A percentile compares a stretch with the other conserved stretches of the same genome.
These are phyloP conservation scores for Colletotrichum cereale DNA, from an alignment of 2,329 filamentous ascomycete species.

Conservation along the genomic window DNA sequence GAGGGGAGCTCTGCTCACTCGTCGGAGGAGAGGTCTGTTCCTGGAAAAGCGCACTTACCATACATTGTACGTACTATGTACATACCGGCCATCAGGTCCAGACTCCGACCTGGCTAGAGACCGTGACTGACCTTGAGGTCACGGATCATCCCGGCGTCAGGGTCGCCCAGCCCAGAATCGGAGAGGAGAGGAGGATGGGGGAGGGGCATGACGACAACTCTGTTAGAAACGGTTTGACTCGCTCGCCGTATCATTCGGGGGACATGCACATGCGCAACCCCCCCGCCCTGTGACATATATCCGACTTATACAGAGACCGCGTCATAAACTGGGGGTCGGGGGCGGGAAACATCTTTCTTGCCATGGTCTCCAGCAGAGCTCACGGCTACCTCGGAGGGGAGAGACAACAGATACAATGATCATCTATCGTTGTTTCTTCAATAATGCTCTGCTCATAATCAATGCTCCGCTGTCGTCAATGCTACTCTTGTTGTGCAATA, in stretches of 20 bases:
- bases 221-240: conserved; percentile 26
- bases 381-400: background rate
- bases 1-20: too few species aligned
- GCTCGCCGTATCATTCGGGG: conserved; percentile 15
- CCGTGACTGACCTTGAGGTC: too few species aligned
- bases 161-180: background rate
- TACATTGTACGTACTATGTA: background rate
- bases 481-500: background rate
- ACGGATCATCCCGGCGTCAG: background rate
- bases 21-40: too few species aligned
- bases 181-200: too few species aligned
- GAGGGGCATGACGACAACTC: too few species aligned
- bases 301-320: background rate
- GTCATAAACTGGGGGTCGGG: too few species aligned
- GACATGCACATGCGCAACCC: conserved; percentile 10
- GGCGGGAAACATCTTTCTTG: background rate
- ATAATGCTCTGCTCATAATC: conserved; percentile 6
- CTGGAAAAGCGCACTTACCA: too few species aligned
- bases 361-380: background rate
- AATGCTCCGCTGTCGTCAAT: conserved; percentile 18
- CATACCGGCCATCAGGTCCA: background rate
- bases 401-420: background rate
- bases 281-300: background rate
- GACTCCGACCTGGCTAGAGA: background rate
- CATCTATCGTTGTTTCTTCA: background rate